Evolutionary conservation across 495 filamentous ascomycete species (phyloP).

Genomic region (Sabuloglossum arenarium): DNA sequence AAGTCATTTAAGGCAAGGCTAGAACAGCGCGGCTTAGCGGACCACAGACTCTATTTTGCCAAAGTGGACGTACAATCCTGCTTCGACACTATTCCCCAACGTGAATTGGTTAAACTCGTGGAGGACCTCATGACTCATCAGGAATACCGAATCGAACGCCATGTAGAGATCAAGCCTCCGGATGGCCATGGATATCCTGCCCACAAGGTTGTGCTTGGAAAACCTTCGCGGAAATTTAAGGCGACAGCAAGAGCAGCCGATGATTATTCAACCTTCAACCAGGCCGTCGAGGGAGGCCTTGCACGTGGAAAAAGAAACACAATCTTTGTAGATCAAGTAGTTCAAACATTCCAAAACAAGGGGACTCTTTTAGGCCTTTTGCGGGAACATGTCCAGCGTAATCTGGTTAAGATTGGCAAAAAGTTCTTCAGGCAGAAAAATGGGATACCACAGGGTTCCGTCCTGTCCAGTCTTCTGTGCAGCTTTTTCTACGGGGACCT

Average conservation of each 20-base stretch:
- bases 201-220: slow-evolving; percentile 12
- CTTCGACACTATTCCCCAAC: slow-evolving; percentile 88
- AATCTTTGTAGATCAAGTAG: slow-evolving; percentile 48
- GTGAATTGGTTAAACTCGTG: slow-evolving; percentile 44
- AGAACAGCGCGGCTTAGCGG: slow-evolving; percentile 10
- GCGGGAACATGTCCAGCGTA: slow-evolving; percentile 54
- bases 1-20: slow-evolving; percentile 41
- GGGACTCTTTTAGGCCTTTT: slow-evolving; percentile 46
- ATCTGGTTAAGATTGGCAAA: slow-evolving; percentile 77
- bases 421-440: slow-evolving; percentile 71
- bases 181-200: slow-evolving; percentile 10
- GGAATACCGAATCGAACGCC: slow-evolving; percentile 49
- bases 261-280: slow-evolving; percentile 30
- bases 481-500: slow-evolving; percentile 88
- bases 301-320: slow-evolving; percentile 34
- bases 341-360: slow-evolving; percentile 28
- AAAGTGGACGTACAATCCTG: slow-evolving; percentile 85
- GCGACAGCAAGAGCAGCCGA: slow-evolving; percentile 31
- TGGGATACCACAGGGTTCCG: slow-evolving; percentile 85
- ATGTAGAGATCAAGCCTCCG: slow-evolving; percentile 44
- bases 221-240: slow-evolving; percentile 41
- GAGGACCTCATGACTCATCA: slow-evolving; percentile 37
- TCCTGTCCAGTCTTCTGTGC: slow-evolving; percentile 69
- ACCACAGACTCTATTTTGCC: slow-evolving; percentile 47
- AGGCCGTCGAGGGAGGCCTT: slow-evolving; percentile 28